Evolutionary conservation across 2,329 filamentous ascomycete genomes (phyloP).

Genomic region (Monascus ruber): DNA sequence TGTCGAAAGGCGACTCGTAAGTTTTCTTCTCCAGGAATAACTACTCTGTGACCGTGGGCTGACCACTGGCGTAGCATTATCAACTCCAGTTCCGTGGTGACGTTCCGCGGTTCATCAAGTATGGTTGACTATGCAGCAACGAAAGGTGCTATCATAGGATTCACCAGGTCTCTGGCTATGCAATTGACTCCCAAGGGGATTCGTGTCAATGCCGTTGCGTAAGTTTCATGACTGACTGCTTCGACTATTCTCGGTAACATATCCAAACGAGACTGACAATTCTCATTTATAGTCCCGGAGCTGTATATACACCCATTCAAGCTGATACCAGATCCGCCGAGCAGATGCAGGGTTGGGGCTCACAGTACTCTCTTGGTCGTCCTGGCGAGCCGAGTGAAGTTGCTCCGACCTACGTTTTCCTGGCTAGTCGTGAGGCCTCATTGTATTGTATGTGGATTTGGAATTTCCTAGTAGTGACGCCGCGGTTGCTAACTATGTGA

Average conservation of each 20-base stretch:
- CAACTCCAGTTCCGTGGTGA: conserved; percentile 45
- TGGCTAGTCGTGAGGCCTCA: conserved; percentile 24
- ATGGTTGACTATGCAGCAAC: conserved; percentile 48
- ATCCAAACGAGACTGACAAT: not conserved
- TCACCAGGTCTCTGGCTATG: conserved; percentile 43
- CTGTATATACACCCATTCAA: conserved; percentile 25
- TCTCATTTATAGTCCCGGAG: conserved; percentile 15
- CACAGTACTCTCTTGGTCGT: conserved; percentile 17
- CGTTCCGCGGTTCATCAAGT: conserved; percentile 40
- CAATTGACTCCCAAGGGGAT: conserved; percentile 48
- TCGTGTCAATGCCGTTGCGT: conserved; percentile 39
- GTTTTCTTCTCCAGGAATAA: conserved; percentile 6
- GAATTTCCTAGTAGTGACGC: not conserved
- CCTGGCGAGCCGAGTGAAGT: conserved; percentile 29
- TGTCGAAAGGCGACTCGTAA: conserved; percentile 40
- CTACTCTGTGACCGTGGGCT: not conserved
- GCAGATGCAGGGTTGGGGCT: conserved; percentile 24
- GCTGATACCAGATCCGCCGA: conserved; percentile 22
- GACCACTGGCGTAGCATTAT: conserved; percentile 35
- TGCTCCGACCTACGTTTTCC: conserved; percentile 28
- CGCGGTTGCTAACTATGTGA: not conserved
- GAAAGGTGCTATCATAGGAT: conserved; percentile 48
- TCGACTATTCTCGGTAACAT: not conserved
- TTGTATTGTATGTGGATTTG: conserved; percentile 20
- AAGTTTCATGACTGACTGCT: conserved; percentile 6